These are phyloP conservation scores for Fraxinus dipetala DNA, from an alignment of 305 asterid genomes.

Conservation along the genomic window DNA sequence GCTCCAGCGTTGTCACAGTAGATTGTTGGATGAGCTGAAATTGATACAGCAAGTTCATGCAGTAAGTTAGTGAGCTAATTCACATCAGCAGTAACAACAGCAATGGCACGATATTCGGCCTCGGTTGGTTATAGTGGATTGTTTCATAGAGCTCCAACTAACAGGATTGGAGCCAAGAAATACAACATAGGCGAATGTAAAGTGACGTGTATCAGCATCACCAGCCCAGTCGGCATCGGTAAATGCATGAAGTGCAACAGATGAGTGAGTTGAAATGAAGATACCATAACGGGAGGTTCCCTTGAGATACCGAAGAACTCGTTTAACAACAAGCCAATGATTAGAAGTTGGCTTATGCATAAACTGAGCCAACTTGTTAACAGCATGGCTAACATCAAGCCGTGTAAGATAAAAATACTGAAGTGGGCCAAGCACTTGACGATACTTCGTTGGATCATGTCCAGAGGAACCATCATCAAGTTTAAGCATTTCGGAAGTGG, in stretches of 20 bases:
- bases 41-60: neutral
- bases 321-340: neutral
- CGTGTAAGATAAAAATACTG: neutral
- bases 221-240: neutral
- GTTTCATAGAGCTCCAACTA: neutral
- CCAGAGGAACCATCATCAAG: neutral
- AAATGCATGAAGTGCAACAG: neutral
- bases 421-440: neutral
- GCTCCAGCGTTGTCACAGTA: neutral
- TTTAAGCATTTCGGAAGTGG: neutral
- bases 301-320: neutral
- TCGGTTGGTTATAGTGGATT: neutral
- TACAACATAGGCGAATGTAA: neutral
- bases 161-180: neutral
- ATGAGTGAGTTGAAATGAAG: neutral
- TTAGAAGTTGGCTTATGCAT: neutral
- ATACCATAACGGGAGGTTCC: neutral
- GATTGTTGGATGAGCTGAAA: neutral
- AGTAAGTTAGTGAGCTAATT: neutral
- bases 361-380: neutral
- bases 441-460: constrained; percentile 6
- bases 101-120: neutral
- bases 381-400: neutral
- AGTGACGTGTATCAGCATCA: neutral
- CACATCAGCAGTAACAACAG: neutral